Evolutionary conservation across 2,329 filamentous ascomycete genomes (phyloP).

Genomic region (Cadophora malorum): DNA sequence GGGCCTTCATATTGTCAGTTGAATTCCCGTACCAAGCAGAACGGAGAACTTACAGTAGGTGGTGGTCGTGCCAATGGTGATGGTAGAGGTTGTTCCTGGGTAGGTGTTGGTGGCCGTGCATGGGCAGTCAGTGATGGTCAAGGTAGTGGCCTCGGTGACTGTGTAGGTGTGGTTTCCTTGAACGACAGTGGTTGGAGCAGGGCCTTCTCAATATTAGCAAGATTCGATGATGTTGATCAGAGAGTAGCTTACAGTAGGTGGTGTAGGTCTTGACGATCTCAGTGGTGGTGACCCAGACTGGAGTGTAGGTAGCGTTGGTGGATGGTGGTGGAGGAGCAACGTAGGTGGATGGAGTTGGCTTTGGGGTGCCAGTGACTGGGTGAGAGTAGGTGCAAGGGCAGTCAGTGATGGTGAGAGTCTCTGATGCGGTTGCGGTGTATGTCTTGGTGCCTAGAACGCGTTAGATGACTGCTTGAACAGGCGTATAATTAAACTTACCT

Average conservation of each 20-base stretch:
- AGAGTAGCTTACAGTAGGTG: slow-evolving; percentile 63
- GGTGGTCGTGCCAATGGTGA: slow-evolving; percentile 27
- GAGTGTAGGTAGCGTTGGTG: slow-evolving; percentile 36
- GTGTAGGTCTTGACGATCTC: slow-evolving; percentile 51
- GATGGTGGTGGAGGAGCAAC: slow-evolving; percentile 18
- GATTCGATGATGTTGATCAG: no score
- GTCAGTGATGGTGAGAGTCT: slow-evolving; percentile 58
- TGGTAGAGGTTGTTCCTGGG: slow-evolving; percentile 24
- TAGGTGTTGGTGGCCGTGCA: slow-evolving; percentile 30
- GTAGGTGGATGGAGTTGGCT: slow-evolving; percentile 19
- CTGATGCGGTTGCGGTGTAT: slow-evolving; percentile 62
- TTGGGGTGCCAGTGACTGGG: slow-evolving; percentile 21
- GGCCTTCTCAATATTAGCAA: slow-evolving; percentile 15
- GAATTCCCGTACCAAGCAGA: not conserved
- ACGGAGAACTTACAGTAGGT: slow-evolving; percentile 28
- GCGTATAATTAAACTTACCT: slow-evolving; percentile 11
- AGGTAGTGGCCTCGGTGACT: slow-evolving; percentile 62
- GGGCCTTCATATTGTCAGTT: slow-evolving; percentile 46
- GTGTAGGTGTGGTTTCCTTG: slow-evolving; percentile 53
- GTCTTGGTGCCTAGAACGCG: slow-evolving; percentile 46
- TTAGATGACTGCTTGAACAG: not conserved
- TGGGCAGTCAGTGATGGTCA: slow-evolving; percentile 56
- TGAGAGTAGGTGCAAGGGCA: slow-evolving; percentile 54
- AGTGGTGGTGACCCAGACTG: slow-evolving; percentile 50
- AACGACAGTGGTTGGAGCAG: slow-evolving; percentile 26